Evolutionary conservation across 768 basidiomycete genomes (phyloP), one percentile per base, ranked within the genome.

Genomic region (Neoboletus magnificus): DNA sequence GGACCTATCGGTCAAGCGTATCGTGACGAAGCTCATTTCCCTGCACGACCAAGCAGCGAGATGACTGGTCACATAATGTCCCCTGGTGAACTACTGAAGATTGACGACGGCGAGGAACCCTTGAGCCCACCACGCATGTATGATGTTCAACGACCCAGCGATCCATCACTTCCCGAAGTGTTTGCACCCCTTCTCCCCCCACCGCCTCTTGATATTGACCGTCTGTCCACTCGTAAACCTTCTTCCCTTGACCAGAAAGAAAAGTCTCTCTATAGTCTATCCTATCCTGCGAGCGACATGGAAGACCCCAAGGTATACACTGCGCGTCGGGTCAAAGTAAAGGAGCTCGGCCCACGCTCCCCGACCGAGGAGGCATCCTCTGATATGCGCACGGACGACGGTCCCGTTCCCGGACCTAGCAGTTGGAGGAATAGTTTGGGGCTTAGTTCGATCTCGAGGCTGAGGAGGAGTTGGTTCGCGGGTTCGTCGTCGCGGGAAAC

Each of bases 381-480:
- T 5, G 36, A 48, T 30, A 32, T 35, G 5, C 53, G 44, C 40
- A 25, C 53, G 15, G 68, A 69, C 10, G 51, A 64, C 7, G 40
- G 57, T 7, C 61, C 63, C 30, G 47, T 58, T 32, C 48, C 70
- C 12, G 73, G 68, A n/a, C 70, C 70, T 4, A 65, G 71, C 29
- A 43, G 64, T 41, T 74, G 72, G 73, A 64, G 66, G 52, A 45
- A 53, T 13, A 69, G 69, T 42, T 70, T 84, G 3, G 81, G 83
- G 1, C 68, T 85, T 5, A 69, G 78, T 27, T 78, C 79, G 0
- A 67, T 84, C 3, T 77, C 79, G 3, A 75, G 73, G 51, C 60
- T 86, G 18, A 76, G 84, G 35, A 57, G 77, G 56, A 85, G 83
- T 59, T 87, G 86, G 85, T 85, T 89, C 67, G 55, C 69, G 56